Evolutionary conservation across 306 rosid species (phyloP).

Genomic region (Lathyrus aphaca): DNA sequence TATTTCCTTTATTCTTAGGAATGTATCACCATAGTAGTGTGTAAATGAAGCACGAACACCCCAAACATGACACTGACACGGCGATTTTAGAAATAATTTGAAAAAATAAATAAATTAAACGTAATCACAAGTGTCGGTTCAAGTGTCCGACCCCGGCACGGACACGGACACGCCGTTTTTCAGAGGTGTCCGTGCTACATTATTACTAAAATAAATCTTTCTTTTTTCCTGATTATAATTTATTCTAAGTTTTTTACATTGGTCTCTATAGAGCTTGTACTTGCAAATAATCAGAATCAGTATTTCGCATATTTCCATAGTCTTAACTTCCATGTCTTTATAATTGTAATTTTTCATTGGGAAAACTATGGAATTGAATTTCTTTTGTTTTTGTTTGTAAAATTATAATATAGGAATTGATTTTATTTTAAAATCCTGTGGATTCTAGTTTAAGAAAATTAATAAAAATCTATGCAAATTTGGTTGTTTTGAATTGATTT

Average conservation of each 20-base stretch:
- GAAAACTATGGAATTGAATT: neutral
- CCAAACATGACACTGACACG: no score
- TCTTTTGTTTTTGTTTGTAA: neutral
- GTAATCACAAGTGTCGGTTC: no score
- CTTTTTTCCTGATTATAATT: neutral
- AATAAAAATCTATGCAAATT: conserved; percentile 15
- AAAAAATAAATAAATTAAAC: no score
- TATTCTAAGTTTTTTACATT: no score
- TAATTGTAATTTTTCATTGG: neutral
- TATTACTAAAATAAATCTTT: neutral
- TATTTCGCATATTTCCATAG: neutral
- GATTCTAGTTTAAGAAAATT: conserved; percentile 20
- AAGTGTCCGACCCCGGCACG: no score
- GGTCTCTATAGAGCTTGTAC: neutral
- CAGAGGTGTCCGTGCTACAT: no score
- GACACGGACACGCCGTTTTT: no score
- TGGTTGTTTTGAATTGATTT: conserved; percentile 21
- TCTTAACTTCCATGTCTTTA: neutral
- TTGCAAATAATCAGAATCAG: neutral
- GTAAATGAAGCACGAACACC: no score
- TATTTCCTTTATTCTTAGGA: neutral
- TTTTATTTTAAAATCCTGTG: conserved; percentile 7
- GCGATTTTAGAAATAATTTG: no score
- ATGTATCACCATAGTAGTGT: neutral
- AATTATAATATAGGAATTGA: conserved; percentile 4